Evolutionary conservation across 306 rosid genomes (phyloP).

Genomic region (Sechiopsis laciniata): DNA sequence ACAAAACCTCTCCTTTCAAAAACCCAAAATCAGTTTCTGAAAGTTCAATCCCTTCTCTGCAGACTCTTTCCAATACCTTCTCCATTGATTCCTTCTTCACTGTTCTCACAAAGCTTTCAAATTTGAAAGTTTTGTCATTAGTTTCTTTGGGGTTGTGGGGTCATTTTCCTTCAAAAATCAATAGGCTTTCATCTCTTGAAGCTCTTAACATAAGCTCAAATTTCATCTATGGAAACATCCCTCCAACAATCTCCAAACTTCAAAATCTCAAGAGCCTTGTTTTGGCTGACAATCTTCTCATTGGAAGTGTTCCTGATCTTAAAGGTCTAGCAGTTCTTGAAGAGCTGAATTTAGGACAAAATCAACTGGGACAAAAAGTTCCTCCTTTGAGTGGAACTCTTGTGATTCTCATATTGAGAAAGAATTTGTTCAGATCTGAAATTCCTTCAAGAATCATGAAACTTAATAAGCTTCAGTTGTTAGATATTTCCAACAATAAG

Average conservation of each 20-base stretch:
- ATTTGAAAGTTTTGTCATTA: slow-evolving; percentile 48
- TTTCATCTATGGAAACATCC: slow-evolving; percentile 53
- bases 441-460: slow-evolving; percentile 36
- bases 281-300: slow-evolving; percentile 60
- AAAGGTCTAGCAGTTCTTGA: slow-evolving; percentile 36
- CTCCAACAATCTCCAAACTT: slow-evolving; percentile 41
- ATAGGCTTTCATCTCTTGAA: slow-evolving; percentile 49
- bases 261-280: slow-evolving; percentile 45
- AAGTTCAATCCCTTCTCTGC: slow-evolving; percentile 21
- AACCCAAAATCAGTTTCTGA: slow-evolving; percentile 3
- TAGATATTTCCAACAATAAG: slow-evolving; percentile 62
- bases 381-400: slow-evolving; percentile 46
- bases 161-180: slow-evolving; percentile 60
- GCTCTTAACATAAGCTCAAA: slow-evolving; percentile 63
- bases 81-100: slow-evolving; percentile 63
- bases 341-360: slow-evolving; percentile 52
- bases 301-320: slow-evolving; percentile 66
- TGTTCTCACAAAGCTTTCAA: slow-evolving; percentile 60
- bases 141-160: slow-evolving; percentile 86
- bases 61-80: slow-evolving; percentile 55
- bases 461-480: slow-evolving; percentile 41
- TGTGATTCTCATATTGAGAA: slow-evolving; percentile 39
- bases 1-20: slow-evolving; percentile 37
- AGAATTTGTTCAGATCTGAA: slow-evolving; percentile 59
- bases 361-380: slow-evolving; percentile 55